phyloP scores from a whole-genome alignment of 768 basidiomycete genomes.

The Lepiota venenata region DNA sequence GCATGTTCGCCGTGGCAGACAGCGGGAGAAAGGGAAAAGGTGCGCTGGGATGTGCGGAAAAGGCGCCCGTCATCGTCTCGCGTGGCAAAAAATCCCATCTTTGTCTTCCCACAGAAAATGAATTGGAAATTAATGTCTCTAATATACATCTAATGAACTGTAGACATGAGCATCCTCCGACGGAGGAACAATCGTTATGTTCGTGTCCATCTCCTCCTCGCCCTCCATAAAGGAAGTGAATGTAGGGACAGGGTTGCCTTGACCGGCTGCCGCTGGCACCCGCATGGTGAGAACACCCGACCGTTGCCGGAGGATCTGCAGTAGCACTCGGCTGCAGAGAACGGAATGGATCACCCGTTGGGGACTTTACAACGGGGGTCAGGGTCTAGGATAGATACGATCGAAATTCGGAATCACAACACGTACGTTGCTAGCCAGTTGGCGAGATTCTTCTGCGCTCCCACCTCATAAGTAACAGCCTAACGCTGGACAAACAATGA shows the following conservation, averaged over 20 bases:
- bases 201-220: slow-evolving; percentile 18
- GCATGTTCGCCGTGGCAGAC: neutral
- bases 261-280: slow-evolving; percentile 1
- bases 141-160: neutral
- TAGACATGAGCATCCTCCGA: slow-evolving; percentile 6
- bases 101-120: slow-evolving; percentile 1
- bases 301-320: slow-evolving; percentile 34
- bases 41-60: neutral
- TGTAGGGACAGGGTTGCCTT: slow-evolving; percentile 5
- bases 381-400: neutral
- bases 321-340: slow-evolving; percentile 37
- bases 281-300: slow-evolving; percentile 18
- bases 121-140: neutral
- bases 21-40: neutral
- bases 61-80: slow-evolving; percentile 1
- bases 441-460: slow-evolving; percentile 27
- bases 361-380: slow-evolving; percentile 21
- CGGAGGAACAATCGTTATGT: slow-evolving; percentile 17
- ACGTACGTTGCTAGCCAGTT: slow-evolving; percentile 42
- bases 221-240: slow-evolving; percentile 21
- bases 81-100: neutral
- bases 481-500: neutral
- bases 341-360: slow-evolving; percentile 43
- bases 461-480: neutral
- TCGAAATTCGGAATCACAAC: neutral